Evolutionary conservation across 441 rosid genomes (phyloP), one percentile per base, ranked within the genome.

Genomic region (Adansonia rubrostipa): DNA sequence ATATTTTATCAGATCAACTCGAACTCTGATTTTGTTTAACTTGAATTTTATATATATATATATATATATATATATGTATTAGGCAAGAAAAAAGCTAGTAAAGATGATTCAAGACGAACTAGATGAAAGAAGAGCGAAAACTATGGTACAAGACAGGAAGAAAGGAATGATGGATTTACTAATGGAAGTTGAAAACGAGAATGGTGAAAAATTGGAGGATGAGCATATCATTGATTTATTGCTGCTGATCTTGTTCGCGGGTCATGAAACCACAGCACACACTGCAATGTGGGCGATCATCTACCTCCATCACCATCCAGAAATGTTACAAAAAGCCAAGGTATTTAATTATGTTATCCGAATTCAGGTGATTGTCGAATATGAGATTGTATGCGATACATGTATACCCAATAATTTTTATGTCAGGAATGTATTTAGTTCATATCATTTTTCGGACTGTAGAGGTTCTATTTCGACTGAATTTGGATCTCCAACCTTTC

Each of bases 221-320:
- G 78, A 76, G 62, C 77, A 72, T 28, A 57, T 81, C 28, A 62
- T 72, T 6, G 79, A 81, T 44, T 74, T 81, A 15, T 17, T 77
- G 24, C 44, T 78, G 15, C 42, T 75, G 19, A 48, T 73, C 63
- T 68, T 83, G 68, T 60, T 74, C 11, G 83, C 81, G 15, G 86
- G 82, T 3, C 86, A 83, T 64, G 86, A 80, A 64, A 71, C 77
- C 60, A 19, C 82, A 1, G 78, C 83, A 0, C 81, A 78, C 61
- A 68, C 66, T 5, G 58, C 62, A 22, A 78, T 78, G 83, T 83
- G 86, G 86, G 77, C 79, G 1, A 19, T 19, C 47, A 24, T 80
- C 24, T 28, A 13, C 75, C 78, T 81, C 24, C n/a, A 78, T 78
- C 42, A 45, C 15, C 70, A 80, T 47, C 86, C 73, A 1, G 69